Conservation (phyloP, 345 rosid genomes). For the Syzygium grande region DNA sequence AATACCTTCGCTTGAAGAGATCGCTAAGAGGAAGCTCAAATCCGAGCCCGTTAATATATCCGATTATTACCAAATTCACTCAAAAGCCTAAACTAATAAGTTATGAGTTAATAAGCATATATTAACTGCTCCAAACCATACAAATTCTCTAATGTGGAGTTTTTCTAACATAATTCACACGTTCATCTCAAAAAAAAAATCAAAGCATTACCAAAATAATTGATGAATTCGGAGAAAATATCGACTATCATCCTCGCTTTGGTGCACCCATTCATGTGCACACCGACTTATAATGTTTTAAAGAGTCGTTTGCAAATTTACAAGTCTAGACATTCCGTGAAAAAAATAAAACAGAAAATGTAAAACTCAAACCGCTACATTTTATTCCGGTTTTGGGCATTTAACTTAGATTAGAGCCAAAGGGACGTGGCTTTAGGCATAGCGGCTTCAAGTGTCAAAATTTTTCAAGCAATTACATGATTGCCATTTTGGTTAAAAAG, state of each 20-base stretch:
- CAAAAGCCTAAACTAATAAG: too few species aligned
- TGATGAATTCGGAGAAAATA: background rate
- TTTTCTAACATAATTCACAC: background rate
- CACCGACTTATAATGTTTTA: background rate
- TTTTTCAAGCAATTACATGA: background rate
- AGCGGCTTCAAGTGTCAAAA: background rate
- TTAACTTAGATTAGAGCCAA: background rate
- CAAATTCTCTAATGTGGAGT: too few species aligned
- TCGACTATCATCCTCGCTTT: background rate
- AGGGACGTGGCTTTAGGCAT: background rate
- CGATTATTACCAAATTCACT: too few species aligned
- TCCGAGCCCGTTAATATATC: accelerated
- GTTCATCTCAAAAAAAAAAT: too few species aligned
- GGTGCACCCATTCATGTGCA: background rate
- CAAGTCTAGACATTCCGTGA: background rate
- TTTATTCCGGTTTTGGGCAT: background rate
- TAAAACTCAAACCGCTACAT: background rate
- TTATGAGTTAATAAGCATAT: too few species aligned
- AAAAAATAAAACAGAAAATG: background rate
- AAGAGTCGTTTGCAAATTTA: background rate
- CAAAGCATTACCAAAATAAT: background rate
- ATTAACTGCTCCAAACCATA: too few species aligned
- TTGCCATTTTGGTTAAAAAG: background rate
- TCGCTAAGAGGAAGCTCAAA: background rate
- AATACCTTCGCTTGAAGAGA: too few species aligned